Base-by-base conservation (phyloP, 208 protist species). In the Angomonas desouzai region DNA sequence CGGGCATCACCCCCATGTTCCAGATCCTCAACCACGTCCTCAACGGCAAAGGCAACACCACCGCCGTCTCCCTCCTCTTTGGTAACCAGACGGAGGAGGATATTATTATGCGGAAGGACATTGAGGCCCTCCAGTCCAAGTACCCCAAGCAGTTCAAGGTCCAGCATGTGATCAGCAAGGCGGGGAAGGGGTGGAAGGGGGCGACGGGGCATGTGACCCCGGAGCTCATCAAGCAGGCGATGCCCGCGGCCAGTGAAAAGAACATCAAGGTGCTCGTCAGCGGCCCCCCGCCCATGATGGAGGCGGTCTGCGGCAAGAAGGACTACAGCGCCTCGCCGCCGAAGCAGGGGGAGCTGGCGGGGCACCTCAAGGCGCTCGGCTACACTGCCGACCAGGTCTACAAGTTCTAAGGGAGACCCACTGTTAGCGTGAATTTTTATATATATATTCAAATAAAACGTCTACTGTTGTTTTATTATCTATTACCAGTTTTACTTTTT, bases 1-100 rank as follows among this genome's bases (percentile, higher is more conserved):
- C 90, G 7, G 93, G 90, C 51, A 85, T 97, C 79, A 93, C 91
- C 22, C 90, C 93, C n/a, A 90, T 93, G 77, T 83, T 77, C 69
- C 91, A 97, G 81, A 71, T 92, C 43, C 48, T 85, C 55, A 59
- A 66, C 38, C 87, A 87, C 63, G 60, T 93, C n/a, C 77, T 85
- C 28, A 23, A 79, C 32, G 74, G 76, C 62, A 34, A 68, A 22
- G 62, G 56, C 51, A 96, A 89, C 51, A 72, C 61, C 59, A 87
- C 84, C 3, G 70, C 73, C 56, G 64, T 96, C 36, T 79, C 64
- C 20, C 76, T 97, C 10, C 58, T 97, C 22, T 96, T 74, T 65
- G 62, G 69, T 38, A 95, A 93, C 83, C 66, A 83, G 62, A 85
- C 81, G 7, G 76, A 81, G 43, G 40, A 81, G 4, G 92, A 98